phyloP scores from a whole-genome alignment of 108 stramenopile genomes.

The Pseudonitzschia delicatissima region DNA sequence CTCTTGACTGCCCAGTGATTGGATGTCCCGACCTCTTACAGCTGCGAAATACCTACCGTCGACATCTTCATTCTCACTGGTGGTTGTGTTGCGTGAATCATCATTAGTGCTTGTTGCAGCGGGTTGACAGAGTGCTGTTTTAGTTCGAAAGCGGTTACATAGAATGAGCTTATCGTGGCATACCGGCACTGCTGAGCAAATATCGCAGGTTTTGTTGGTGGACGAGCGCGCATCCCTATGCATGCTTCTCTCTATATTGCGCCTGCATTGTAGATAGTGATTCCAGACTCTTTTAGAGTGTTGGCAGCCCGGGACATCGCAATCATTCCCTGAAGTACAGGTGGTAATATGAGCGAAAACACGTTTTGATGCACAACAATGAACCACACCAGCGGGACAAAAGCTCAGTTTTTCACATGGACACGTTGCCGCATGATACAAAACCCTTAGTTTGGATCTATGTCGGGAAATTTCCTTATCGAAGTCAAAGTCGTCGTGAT shows the following conservation, averaged over 20 bases:
- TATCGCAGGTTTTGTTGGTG: neutral
- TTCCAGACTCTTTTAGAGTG: slow-evolving; percentile 20
- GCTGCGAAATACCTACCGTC: neutral
- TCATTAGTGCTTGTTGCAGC: neutral
- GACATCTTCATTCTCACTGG: neutral
- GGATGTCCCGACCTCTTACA: neutral
- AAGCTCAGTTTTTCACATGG: neutral
- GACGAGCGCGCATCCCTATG: neutral
- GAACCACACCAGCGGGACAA: slow-evolving; percentile 22
- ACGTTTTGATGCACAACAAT: slow-evolving; percentile 27
- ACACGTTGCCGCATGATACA: slow-evolving; percentile 13
- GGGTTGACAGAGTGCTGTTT: neutral
- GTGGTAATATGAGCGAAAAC: slow-evolving; percentile 27
- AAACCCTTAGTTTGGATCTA: neutral
- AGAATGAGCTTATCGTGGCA: neutral
- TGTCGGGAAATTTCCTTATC: neutral
- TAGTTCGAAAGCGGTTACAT: slow-evolving; percentile 2
- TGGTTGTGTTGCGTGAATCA: neutral
- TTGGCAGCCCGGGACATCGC: slow-evolving; percentile 24
- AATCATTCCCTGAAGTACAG: neutral
- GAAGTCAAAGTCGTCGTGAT: neutral
- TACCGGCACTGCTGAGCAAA: slow-evolving; percentile 11
- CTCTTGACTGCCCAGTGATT: neutral
- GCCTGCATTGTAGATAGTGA: slow-evolving; percentile 30
- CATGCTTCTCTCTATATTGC: neutral